Evolutionary conservation across 1,139 yeast genomes (phyloP).

Genomic region (Geotrichum klebahnii): DNA sequence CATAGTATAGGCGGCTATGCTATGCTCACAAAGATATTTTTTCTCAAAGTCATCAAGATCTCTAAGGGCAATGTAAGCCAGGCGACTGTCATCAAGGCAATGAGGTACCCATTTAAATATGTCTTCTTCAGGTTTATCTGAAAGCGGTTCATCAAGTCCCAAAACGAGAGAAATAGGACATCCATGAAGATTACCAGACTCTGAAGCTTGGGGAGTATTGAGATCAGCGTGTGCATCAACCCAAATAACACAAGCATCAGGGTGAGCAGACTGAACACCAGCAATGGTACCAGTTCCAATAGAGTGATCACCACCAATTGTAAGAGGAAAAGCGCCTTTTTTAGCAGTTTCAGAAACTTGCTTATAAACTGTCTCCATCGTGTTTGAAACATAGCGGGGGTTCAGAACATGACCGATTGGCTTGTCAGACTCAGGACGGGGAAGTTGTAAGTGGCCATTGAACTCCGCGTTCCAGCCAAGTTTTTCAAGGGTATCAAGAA

Average conservation of each 20-base stretch:
- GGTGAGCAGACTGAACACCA: conserved; percentile 73
- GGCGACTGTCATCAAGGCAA: conserved; percentile 59
- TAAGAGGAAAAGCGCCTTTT: conserved; percentile 63
- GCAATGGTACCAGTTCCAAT: conserved; percentile 91
- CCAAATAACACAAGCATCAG: conserved; percentile 90
- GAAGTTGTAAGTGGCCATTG: conserved; percentile 52
- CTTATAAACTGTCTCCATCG: conserved; percentile 61
- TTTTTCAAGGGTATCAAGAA: conserved; percentile 54
- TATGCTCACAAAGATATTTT: conserved; percentile 61
- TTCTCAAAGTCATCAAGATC: conserved; percentile 89
- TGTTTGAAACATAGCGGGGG: conserved; percentile 70
- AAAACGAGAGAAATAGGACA: conserved; percentile 89
- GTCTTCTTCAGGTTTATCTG: conserved; percentile 49
- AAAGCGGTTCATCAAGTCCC: conserved; percentile 48
- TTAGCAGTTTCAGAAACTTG: conserved; percentile 51
- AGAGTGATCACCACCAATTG: conserved; percentile 96
- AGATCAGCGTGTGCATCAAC: conserved; percentile 98
- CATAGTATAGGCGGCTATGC: conserved; percentile 89
- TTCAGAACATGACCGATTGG: conserved; percentile 57
- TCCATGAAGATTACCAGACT: conserved; percentile 90
- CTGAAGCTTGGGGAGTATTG: conserved; percentile 83
- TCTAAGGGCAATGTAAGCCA: conserved; percentile 91
- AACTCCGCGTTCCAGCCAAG: conserved; percentile 70
- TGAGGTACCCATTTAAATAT: conserved; percentile 69
- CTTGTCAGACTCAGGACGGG: conserved; percentile 37